These are phyloP conservation scores for Pholiota microspora DNA, from an alignment of 768 basidiomycete species.

Conservation along the genomic window DNA sequence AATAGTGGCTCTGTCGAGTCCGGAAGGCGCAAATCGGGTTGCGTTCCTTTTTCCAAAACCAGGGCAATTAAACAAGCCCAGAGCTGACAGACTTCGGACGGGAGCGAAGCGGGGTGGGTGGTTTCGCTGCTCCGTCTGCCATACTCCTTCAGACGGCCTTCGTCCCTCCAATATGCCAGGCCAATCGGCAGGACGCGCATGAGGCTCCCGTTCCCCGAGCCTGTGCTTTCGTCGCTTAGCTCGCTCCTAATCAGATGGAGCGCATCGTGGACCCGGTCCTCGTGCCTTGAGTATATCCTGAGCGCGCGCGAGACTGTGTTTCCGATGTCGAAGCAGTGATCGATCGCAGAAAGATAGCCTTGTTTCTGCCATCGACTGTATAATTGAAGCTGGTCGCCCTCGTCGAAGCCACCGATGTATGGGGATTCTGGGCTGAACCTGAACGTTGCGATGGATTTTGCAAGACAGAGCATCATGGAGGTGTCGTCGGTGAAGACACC, in stretches of 20 bases:
- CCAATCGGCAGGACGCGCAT: slow-evolving; percentile 46
- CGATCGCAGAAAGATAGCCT: slow-evolving; percentile 33
- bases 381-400: slow-evolving; percentile 32
- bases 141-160: slow-evolving; percentile 26
- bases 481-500: slow-evolving; percentile 52
- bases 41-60: slow-evolving; percentile 29
- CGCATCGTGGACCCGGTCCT: slow-evolving; percentile 18
- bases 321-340: slow-evolving; percentile 39
- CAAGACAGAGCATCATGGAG: slow-evolving; percentile 44
- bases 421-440: slow-evolving; percentile 11
- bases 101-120: slow-evolving; percentile 42
- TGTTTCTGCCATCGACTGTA: slow-evolving; percentile 31
- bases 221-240: slow-evolving; percentile 22
- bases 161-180: slow-evolving; percentile 39
- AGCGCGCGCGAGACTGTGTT: slow-evolving; percentile 33
- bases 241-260: slow-evolving; percentile 26
- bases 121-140: slow-evolving; percentile 38
- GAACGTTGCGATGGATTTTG: slow-evolving; percentile 35
- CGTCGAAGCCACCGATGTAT: slow-evolving; percentile 28
- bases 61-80: slow-evolving; percentile 35
- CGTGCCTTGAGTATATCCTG: slow-evolving; percentile 22
- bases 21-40: background rate
- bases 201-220: slow-evolving; percentile 40
- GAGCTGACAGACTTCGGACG: slow-evolving; percentile 39
- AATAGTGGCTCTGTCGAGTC: slow-evolving; percentile 12